These are phyloP conservation scores for Austroboletus eburneus DNA, from an alignment of 768 basidiomycete genomes.

Conservation along the genomic window DNA sequence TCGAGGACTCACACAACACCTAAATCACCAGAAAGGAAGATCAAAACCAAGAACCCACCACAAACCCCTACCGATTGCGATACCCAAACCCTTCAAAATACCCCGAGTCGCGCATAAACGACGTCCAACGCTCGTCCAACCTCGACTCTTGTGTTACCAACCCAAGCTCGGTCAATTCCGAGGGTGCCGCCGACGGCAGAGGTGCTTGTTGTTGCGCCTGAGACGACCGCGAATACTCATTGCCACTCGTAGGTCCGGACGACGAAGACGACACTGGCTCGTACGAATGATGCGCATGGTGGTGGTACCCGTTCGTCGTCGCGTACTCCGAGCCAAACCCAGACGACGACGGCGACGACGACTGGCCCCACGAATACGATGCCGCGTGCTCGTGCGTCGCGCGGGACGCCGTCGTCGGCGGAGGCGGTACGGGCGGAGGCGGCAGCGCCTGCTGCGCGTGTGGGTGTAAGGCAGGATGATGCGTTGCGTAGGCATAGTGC, in stretches of 20 bases:
- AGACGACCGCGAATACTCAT: not conserved
- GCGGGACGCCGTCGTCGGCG: conserved; percentile 1
- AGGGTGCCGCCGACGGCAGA: conserved; percentile 5
- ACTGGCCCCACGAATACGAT: conserved; percentile 15
- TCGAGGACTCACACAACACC: too few species aligned
- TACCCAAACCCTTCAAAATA: conserved; percentile 36
- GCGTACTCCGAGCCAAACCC: conserved; percentile 11
- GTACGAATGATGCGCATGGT: conserved; percentile 6
- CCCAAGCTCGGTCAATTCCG: conserved; percentile 57
- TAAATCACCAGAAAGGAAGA: too few species aligned
- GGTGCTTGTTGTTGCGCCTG: conserved; percentile 1
- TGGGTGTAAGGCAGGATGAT: conserved; percentile 2
- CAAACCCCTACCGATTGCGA: conserved; percentile 13
- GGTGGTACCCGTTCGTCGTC: not conserved
- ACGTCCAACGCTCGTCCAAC: conserved; percentile 55
- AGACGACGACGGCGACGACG: not conserved
- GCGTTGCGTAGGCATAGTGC: conserved; percentile 26
- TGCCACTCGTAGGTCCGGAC: not conserved
- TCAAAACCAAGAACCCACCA: too few species aligned
- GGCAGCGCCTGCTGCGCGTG: not conserved
- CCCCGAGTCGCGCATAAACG: conserved; percentile 58
- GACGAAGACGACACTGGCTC: conserved; percentile 1
- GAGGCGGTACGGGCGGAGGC: not conserved
- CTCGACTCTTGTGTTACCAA: conserved; percentile 53
- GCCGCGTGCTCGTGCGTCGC: conserved; percentile 16